Conservation (phyloP, 495 filamentous ascomycete genomes). For the Jackrogersella multiformis region DNA sequence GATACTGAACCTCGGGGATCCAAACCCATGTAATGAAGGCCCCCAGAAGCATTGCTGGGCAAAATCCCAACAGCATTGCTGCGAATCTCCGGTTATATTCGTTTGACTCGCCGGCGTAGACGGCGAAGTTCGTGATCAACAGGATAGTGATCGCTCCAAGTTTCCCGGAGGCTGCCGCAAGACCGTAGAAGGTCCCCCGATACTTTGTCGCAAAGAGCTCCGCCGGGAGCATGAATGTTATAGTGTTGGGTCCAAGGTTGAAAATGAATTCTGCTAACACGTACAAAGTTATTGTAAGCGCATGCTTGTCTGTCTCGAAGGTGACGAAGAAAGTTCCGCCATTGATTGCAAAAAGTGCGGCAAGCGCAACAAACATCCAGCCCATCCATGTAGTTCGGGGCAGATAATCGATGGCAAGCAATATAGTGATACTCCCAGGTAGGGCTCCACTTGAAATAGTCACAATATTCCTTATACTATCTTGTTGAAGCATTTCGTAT, state of each 20-base stretch:
- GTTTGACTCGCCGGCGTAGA: slow-evolving; percentile 17
- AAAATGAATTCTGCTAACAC: slow-evolving; percentile 69
- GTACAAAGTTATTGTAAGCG: slow-evolving; percentile 64
- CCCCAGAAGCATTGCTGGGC: slow-evolving; percentile 47
- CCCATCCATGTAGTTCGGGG: slow-evolving; percentile 50
- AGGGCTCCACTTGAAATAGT: slow-evolving; percentile 52
- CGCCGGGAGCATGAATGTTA: slow-evolving; percentile 65
- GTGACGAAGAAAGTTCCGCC: slow-evolving; percentile 49
- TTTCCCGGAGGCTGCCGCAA: slow-evolving; percentile 56
- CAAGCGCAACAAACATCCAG: slow-evolving; percentile 51
- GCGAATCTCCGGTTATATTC: slow-evolving; percentile 35
- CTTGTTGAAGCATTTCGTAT: slow-evolving; percentile 45
- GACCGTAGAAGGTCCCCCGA: slow-evolving; percentile 52
- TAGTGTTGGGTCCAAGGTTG: slow-evolving; percentile 71
- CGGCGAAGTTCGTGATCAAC: slow-evolving; percentile 33
- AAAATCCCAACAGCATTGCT: slow-evolving; percentile 45
- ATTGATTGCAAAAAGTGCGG: slow-evolving; percentile 51
- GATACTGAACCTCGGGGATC: slow-evolving; percentile 50
- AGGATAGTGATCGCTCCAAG: slow-evolving; percentile 52
- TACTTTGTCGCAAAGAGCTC: slow-evolving; percentile 56
- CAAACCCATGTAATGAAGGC: slow-evolving; percentile 50
- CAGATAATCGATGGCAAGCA: slow-evolving; percentile 51
- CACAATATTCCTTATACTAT: slow-evolving; percentile 49
- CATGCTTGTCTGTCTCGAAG: slow-evolving; percentile 50
- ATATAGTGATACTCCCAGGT: slow-evolving; percentile 49